Percentiles rank a stretch among this genome's conserved stretches.
Evolutionary conservation across 352 stramenopile genomes (phyloP).

Genomic region (Phytophthora macrochlamydospora): DNA sequence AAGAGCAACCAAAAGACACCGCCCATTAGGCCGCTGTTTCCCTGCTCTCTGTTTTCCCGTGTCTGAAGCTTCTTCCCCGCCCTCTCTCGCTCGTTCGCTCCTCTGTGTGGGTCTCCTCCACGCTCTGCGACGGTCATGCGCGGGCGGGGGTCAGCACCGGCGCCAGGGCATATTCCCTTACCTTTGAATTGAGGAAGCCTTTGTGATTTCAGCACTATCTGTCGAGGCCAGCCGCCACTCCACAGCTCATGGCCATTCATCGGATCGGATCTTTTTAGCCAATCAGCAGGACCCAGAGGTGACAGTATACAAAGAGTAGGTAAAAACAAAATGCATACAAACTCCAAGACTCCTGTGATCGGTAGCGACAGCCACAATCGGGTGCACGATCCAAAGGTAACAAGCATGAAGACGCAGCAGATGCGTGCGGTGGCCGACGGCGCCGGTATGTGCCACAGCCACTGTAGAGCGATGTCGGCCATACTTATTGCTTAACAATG

Average conservation of each 20-base stretch:
- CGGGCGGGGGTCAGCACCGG: neutral
- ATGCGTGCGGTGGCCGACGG: slow-evolving; percentile 43
- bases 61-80: neutral
- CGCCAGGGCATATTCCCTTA: slow-evolving; percentile 37
- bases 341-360: neutral
- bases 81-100: slow-evolving; percentile 5
- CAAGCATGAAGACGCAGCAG: slow-evolving; percentile 33
- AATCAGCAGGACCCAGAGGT: slow-evolving; percentile 21
- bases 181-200: slow-evolving; percentile 87
- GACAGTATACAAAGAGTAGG: neutral
- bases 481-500: no score
- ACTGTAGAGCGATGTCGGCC: no score
- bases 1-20: slow-evolving; percentile 8
- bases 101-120: neutral
- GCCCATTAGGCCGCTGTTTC: neutral
- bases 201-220: slow-evolving; percentile 89
- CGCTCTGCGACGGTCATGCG: neutral
- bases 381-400: slow-evolving; percentile 4
- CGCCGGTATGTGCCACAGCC: slow-evolving; percentile 9
- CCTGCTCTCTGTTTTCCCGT: neutral
- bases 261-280: slow-evolving; percentile 21
- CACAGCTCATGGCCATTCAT: slow-evolving; percentile 74
- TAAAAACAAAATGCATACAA: neutral
- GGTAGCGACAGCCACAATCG: slow-evolving; percentile 8
- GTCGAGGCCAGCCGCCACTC: slow-evolving; percentile 22